Conservation (phyloP, 176 grass and related monocot genomes). For the Paspalum notatum region DNA sequence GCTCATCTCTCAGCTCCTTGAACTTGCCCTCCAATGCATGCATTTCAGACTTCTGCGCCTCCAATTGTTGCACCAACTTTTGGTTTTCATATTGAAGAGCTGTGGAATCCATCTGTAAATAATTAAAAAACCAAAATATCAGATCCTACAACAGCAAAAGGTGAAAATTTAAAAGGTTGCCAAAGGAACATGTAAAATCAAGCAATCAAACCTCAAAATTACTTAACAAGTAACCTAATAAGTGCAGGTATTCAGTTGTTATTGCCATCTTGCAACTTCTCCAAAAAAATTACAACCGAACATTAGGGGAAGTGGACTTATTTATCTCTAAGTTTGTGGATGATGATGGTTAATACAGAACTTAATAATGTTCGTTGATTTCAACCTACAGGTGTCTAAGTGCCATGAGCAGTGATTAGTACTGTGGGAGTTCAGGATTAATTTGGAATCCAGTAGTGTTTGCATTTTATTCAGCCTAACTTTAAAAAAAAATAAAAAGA, state of each 20-base stretch:
- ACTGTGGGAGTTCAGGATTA: neutral
- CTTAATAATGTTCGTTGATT: neutral
- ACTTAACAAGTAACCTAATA: neutral
- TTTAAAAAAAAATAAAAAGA: neutral
- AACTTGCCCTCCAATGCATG: slow-evolving; percentile 69
- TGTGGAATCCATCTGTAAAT: slow-evolving; percentile 72
- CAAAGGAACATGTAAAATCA: neutral
- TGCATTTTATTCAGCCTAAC: neutral
- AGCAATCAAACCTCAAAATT: slow-evolving; percentile 14
- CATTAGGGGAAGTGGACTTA: too few relatives aligned
- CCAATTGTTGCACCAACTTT: slow-evolving; percentile 85
- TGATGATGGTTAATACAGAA: too few relatives aligned
- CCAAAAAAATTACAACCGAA: slow-evolving; percentile 9
- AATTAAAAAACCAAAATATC: slow-evolving; percentile 19
- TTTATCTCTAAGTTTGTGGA: too few relatives aligned
- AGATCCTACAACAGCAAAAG: slow-evolving; percentile 1
- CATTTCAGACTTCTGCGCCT: slow-evolving; percentile 85
- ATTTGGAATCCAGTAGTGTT: neutral
- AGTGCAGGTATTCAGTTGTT: neutral
- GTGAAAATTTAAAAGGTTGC: neutral
- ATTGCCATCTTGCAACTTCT: neutral
- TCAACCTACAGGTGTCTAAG: neutral
- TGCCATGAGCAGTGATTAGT: neutral
- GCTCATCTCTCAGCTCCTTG: slow-evolving; percentile 66
- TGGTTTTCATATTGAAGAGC: slow-evolving; percentile 95